phyloP scores from a whole-genome alignment of 495 filamentous ascomycete genomes.

The Aspergillus leporis region DNA sequence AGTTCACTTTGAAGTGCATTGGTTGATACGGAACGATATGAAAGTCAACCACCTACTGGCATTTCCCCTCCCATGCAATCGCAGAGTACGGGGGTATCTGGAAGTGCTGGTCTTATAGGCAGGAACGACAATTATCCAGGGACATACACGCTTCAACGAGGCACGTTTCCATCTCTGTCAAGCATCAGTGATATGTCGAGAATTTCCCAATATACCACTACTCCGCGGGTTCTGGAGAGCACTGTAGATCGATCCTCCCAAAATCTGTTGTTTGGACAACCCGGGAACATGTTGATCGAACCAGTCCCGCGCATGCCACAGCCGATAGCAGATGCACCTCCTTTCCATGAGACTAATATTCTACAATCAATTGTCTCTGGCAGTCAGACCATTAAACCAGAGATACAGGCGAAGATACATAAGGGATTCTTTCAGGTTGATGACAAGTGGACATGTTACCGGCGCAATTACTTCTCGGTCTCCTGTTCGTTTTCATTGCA shows the following conservation, averaged over 20 bases:
- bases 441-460: constrained; percentile 92
- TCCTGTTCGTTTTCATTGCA: constrained; percentile 76
- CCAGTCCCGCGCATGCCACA: constrained; percentile 33
- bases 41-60: constrained; percentile 40
- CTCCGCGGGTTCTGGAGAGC: constrained; percentile 37
- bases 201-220: constrained; percentile 33
- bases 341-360: constrained; percentile 57
- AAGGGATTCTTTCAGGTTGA: constrained; percentile 90
- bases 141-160: constrained; percentile 37
- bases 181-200: constrained; percentile 38
- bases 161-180: constrained; percentile 34
- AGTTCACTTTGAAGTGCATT: constrained; percentile 4
- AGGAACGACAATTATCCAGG: constrained; percentile 38
- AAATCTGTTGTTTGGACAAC: constrained; percentile 32
- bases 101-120: constrained; percentile 33
- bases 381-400: constrained; percentile 66
- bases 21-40: constrained; percentile 20
- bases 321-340: constrained; percentile 45
- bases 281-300: constrained; percentile 29
- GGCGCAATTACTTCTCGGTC: constrained; percentile 92
- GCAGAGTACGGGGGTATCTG: constrained; percentile 26
- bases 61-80: constrained; percentile 39
- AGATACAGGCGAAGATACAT: constrained; percentile 83
- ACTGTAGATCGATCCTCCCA: constrained; percentile 34
- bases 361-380: constrained; percentile 59